These are phyloP conservation scores for Fusarium buharicum DNA, from an alignment of 2,329 filamentous ascomycete species.

Conservation along the genomic window DNA sequence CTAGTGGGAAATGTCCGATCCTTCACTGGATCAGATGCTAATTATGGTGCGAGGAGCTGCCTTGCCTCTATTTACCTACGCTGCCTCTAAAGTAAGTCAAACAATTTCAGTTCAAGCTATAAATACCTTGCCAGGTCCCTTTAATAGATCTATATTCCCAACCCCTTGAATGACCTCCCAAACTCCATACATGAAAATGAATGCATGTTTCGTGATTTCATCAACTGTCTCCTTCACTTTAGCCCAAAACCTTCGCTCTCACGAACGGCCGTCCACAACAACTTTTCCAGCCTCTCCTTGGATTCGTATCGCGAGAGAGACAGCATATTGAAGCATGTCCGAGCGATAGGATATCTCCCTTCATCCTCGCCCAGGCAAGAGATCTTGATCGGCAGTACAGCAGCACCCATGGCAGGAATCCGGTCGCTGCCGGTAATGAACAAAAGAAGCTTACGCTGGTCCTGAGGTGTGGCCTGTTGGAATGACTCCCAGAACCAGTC, in stretches of 20 bases:
- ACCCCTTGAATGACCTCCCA: conserved; percentile 9
- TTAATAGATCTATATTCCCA: conserved; percentile 27
- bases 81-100: neutral
- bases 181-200: conserved; percentile 35
- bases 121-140: conserved; percentile 1
- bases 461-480: conserved; percentile 67
- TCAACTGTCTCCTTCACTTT: conserved; percentile 63
- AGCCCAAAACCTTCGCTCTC: conserved; percentile 94
- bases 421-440: conserved; percentile 93
- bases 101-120: conserved; percentile 6
- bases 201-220: conserved; percentile 34
- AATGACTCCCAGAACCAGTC: conserved; percentile 93
- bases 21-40: no score
- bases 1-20: no score
- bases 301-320: conserved; percentile 78
- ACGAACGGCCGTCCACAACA: conserved; percentile 86
- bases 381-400: conserved; percentile 80
- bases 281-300: conserved; percentile 72
- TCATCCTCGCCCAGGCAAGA: conserved; percentile 79
- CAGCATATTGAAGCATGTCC: conserved; percentile 91
- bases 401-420: conserved; percentile 87
- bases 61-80: neutral
- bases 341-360: conserved; percentile 81
- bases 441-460: conserved; percentile 81
- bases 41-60: neutral